Evolutionary conservation across 2,329 filamentous ascomycete genomes (phyloP), one percentile per base, ranked within the genome.

Genomic region (Paecilomyces sp.): DNA sequence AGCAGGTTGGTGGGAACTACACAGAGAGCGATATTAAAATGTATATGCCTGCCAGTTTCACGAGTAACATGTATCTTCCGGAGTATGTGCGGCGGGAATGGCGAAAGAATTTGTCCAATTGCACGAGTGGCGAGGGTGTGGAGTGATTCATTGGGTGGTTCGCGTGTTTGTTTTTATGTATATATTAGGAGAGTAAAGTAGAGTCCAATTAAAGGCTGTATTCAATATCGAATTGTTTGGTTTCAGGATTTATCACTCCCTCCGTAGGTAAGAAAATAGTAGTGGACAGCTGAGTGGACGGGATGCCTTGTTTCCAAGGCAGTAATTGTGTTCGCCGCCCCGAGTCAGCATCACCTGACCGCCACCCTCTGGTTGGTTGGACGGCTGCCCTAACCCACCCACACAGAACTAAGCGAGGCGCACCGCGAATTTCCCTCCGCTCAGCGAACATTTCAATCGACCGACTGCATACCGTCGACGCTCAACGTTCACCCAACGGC

Each of bases 351-450:
- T 70, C 72, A 73, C 69, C 62, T 74, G 71, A 72, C 15, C 0
- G 0, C 0, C 0, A 0, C 0, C 0, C 1, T 25, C 15, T 65
- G 31, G 73, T 73, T 70, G 69, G 70, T 30, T 53, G 12, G 24
- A 13, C 31, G 36, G 54, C 69, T 74, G 72, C 74, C 74, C 71
- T 74, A 73, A 73, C 68, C 63, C 68, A 69, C 73, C 71, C 73
- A 75, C 71, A 73, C 62, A 66, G 57, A 57, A 68, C 70, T 77
- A 76, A 77, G 75, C 75, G 75, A 77, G 72, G 60, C 68, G 67
- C 72, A 76, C 71, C 72, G 70, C 68, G 65, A 75, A 70, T 74
- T 76, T 73, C 70, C 67, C 65, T 68, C 62, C 55, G 63, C 63
- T 64, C 63, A 69, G 65, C 64, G 67, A 69, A 68, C 69, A 67